Base-by-base conservation (phyloP, 768 basidiomycete species). In the Boletus huronensis region DNA sequence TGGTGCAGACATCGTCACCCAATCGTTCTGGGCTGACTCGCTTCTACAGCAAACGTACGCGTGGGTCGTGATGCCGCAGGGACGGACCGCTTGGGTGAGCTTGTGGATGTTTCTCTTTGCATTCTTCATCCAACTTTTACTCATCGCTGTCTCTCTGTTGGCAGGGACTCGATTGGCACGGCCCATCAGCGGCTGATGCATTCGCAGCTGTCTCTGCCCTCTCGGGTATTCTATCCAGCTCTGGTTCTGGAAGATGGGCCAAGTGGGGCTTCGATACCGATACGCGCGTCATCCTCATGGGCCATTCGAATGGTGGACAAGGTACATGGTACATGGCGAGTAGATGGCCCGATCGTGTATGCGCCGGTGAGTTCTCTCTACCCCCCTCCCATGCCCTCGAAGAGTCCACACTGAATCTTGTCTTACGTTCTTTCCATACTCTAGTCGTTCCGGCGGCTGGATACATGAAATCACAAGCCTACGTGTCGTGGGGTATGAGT, bases 281-380 rank as follows among this genome's bases (percentile, higher is more conserved):
- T 28, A 75, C 77, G 3, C 75, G 74, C 28, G 80, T 83, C 8
- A 72, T 87, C n/a, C 64, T 93, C n/a, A 74, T 93, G 32, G 93
- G 94, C 0, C 93, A 97, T 66, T 95, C 93, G 3, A 97, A 97
- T 67, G 93, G 93, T 28, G 93, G 93, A 13, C 94, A 95, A 69
- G 93, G 93, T 0, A 77, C 85, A 2, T 93, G 91, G 89, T 85
- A 92, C 67, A 64, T 88, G 17, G 83, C 88, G 14, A 79, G 84
- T 26, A 76, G 88, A 58, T 88, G 81, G 69, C 93, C 94, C 1
- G 92, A 95, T 66, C 77, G 79, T 50, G 81, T 88, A 11, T 60
- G 85, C 9, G 86, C 80, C 48, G 82, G 86, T 85, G 56, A 47
- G 72, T 61, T 59, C 58, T 57, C 46, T 59, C 23, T 36, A 0